Conservation (phyloP, 192 early-diverging fungal species). For the Coemansia sp. region DNA sequence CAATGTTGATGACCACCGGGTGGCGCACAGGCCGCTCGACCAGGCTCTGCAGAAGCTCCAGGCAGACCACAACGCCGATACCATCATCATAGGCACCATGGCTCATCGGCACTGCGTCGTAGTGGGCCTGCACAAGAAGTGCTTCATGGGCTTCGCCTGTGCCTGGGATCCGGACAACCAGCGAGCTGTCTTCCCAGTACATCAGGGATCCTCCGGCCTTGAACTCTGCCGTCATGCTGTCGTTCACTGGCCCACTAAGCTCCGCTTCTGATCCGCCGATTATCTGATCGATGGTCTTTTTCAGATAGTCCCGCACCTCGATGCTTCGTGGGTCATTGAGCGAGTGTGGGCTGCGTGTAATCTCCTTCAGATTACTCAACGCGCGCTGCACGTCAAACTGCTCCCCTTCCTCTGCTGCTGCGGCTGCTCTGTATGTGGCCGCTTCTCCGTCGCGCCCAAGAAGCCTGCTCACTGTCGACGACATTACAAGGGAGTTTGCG, state of each 20-base stretch:
- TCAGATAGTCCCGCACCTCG: conserved; percentile 47
- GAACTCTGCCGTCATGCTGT: conserved; percentile 38
- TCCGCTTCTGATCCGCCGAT: conserved; percentile 20
- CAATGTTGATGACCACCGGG: conserved; percentile 69
- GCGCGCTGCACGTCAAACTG: conserved; percentile 45
- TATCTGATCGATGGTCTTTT: conserved; percentile 22
- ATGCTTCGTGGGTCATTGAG: conserved; percentile 53
- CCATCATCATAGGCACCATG: conserved; percentile 73
- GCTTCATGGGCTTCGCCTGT: conserved; percentile 52
- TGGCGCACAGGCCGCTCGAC: conserved; percentile 59
- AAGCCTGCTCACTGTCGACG: conserved; percentile 14
- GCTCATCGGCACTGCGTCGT: conserved; percentile 67
- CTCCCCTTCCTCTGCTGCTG: not conserved
- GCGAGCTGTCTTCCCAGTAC: conserved; percentile 58
- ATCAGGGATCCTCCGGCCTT: conserved; percentile 23
- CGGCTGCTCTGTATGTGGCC: not conserved
- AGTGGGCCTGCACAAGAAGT: conserved; percentile 68
- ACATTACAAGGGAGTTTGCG: conserved; percentile 19
- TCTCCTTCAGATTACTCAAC: conserved; percentile 28
- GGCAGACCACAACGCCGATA: conserved; percentile 61
- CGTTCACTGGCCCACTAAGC: conserved; percentile 30
- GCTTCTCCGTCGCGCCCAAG: conserved; percentile 13
- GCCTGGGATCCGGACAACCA: conserved; percentile 64
- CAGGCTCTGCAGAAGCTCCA: conserved; percentile 67
- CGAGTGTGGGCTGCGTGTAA: conserved; percentile 49